Base-by-base conservation (phyloP, 192 early-diverging fungal species). In the Coemansia javaensis region DNA sequence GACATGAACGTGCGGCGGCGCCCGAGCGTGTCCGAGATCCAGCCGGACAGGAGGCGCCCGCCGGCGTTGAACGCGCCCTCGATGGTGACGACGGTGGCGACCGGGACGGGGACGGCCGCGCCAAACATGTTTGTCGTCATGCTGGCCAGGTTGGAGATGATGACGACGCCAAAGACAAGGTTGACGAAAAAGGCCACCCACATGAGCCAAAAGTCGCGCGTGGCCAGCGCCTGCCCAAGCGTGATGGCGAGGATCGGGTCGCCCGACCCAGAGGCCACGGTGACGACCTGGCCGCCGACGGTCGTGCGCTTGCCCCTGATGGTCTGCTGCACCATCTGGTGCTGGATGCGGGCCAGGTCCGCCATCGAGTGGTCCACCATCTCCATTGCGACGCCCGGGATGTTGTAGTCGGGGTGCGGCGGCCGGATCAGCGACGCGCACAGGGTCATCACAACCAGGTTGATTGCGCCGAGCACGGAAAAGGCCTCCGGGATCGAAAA, bases 1-100 rank as follows among this genome's bases (percentile, higher is more conserved):
- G 82, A 58, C 47, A 87, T 52, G 63, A 86, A 86, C 10, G 85
- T 72, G 56, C 74, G 65, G 48, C 86, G 85, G 59, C 88, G 84
- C 17, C 78, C 80, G 15, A 70, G 40, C 42, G 61, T 71, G 53
- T 83, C 83, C 4, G 83, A 85, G 2, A 77, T 42, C 31, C 77
- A 77, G 13, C 79, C 78, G 51, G 82, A 72, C 50, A 79, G 44
- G 31, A 83, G 35, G 12, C 82, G 77, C 4, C 83, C 83, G 24
- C 55, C 41, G 13, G 79, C 63, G 34, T 81, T 85, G 67, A 85
- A 83, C 4, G 68, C 77, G 15, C 79, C 81, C 22, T 79, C 78
- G 52, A 83, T 78, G 45, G 80, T 71, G 22, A 82, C 81, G 32
- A 85, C 72, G 14, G 46, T 60, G 5, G 71, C 45, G 7, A 71